These are phyloP conservation scores for Fusarium sterilihyphosum DNA, from an alignment of 2,329 filamentous ascomycete species.

Conservation along the genomic window DNA sequence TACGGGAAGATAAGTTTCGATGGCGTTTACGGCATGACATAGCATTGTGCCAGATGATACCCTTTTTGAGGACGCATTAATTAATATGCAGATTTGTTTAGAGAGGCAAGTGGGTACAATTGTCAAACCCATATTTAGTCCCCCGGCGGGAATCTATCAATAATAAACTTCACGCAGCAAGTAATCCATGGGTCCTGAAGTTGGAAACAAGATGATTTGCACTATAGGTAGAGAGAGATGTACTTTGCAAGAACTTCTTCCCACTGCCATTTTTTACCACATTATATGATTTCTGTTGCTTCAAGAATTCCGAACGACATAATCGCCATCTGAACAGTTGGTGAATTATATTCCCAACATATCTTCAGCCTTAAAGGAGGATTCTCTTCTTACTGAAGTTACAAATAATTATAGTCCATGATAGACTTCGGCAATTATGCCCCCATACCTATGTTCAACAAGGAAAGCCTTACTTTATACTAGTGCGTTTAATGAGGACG, in stretches of 20 bases:
- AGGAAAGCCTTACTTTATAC: not conserved
- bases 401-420: not conserved
- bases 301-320: not conserved
- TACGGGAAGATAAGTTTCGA: not conserved
- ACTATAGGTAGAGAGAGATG: not conserved
- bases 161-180: not conserved
- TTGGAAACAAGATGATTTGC: not conserved
- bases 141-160: not conserved
- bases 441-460: not conserved
- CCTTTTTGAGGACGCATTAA: conserved; percentile 23
- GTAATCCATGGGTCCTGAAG: not conserved
- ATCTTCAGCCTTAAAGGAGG: not conserved
- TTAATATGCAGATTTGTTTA: not conserved
- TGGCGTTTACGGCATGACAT: conserved; percentile 34
- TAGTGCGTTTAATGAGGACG: not conserved
- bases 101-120: not conserved
- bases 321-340: not conserved
- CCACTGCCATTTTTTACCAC: not conserved
- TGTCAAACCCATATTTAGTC: not conserved
- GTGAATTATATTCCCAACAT: not conserved
- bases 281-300: not conserved
- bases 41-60: conserved; percentile 30
- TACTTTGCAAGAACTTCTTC: not conserved
- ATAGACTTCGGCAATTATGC: not conserved
- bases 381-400: not conserved